Evolutionary conservation across 2,329 filamentous ascomycete species (phyloP).

Genomic region (Pleoardoris graminearum): DNA sequence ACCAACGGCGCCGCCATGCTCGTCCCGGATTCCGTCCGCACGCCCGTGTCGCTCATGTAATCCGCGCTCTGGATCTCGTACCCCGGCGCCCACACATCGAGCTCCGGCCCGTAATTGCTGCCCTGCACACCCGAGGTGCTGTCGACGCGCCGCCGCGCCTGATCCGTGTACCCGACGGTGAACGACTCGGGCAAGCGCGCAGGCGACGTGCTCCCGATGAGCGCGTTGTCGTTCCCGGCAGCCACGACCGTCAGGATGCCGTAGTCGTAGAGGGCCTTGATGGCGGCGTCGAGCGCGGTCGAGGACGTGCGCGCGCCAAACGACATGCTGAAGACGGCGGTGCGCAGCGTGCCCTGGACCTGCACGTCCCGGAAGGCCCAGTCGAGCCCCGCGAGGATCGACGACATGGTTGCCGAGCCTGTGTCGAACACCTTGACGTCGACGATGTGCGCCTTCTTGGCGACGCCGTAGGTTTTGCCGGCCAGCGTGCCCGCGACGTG

Average conservation of each 20-base stretch:
- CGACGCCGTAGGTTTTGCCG: constrained; percentile 16
- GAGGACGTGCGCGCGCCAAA: constrained; percentile 26
- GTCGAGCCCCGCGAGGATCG: constrained; percentile 17
- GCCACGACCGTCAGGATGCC: constrained; percentile 37
- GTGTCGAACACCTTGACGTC: constrained; percentile 1
- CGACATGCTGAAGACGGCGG: constrained; percentile 30
- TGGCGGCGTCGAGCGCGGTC: not conserved
- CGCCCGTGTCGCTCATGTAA: not conserved
- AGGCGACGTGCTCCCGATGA: not conserved
- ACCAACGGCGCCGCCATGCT: constrained; percentile 3
- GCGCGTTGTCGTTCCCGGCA: constrained; percentile 29
- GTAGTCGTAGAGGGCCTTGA: constrained; percentile 11
- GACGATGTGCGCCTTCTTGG: constrained; percentile 5
- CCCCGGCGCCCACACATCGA: not conserved
- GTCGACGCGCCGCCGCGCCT: not conserved
- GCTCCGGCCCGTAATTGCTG: not conserved
- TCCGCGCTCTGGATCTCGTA: not conserved
- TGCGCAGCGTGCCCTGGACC: constrained; percentile 3
- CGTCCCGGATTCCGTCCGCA: not conserved
- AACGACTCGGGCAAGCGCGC: not conserved
- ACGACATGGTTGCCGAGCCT: constrained; percentile 7
- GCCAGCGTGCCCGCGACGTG: constrained; percentile 14
- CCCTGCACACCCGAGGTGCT: not conserved
- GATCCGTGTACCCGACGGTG: constrained; percentile 1
- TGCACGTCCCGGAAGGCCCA: constrained; percentile 22